phyloP scores from a whole-genome alignment of 2,329 filamentous ascomycete species.

The Byssothecium circinans region DNA sequence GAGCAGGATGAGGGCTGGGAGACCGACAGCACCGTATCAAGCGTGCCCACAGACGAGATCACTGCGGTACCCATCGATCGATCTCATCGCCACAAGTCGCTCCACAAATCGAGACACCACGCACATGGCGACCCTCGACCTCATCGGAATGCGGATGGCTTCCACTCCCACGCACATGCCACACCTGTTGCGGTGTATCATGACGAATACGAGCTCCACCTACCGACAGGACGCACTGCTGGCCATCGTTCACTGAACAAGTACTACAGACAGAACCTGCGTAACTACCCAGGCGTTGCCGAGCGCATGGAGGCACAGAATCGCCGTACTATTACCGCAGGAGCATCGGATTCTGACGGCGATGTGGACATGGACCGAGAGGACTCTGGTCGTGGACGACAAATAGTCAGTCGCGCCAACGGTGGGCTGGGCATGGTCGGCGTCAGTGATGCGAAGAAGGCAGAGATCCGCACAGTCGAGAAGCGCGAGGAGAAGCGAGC shows the following conservation, averaged over 20 bases:
- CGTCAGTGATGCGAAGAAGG: constrained; percentile 74
- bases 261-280: constrained; percentile 92
- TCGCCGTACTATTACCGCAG: constrained; percentile 61
- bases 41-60: constrained; percentile 81
- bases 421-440: constrained; percentile 77
- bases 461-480: constrained; percentile 66
- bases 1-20: constrained; percentile 86
- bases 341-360: constrained; percentile 42
- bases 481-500: constrained; percentile 69
- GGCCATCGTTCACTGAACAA: constrained; percentile 85
- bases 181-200: constrained; percentile 79
- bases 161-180: constrained; percentile 76
- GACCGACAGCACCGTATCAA: constrained; percentile 85
- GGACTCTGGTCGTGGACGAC: constrained; percentile 37
- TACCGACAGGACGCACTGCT: constrained; percentile 85
- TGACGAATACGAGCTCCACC: constrained; percentile 89
- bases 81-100: constrained; percentile 70
- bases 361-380: constrained; percentile 36
- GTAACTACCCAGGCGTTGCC: constrained; percentile 76
- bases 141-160: constrained; percentile 75
- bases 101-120: constrained; percentile 75
- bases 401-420: constrained; percentile 65
- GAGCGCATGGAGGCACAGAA: constrained; percentile 72
- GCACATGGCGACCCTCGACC: constrained; percentile 69
- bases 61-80: constrained; percentile 76